phyloP scores from a whole-genome alignment of 2,329 filamentous ascomycete species.

The Truncatella angustata region DNA sequence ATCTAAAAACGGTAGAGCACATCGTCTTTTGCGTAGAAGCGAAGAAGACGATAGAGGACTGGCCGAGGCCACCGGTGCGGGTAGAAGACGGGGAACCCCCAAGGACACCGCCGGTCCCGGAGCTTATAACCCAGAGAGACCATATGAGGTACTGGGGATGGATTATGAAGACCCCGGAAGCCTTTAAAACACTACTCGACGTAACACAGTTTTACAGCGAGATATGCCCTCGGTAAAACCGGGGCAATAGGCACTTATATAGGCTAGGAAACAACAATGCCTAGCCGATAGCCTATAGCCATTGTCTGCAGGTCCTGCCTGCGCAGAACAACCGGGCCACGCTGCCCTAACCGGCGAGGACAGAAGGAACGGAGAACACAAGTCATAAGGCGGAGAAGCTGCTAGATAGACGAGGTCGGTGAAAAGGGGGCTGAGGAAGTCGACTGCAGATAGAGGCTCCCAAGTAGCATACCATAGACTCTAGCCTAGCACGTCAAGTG shows the following conservation, averaged over 20 bases:
- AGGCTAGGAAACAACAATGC: not conserved
- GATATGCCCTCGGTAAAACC: not conserved
- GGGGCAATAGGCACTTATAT: not conserved
- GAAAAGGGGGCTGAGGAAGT: conserved; percentile 2
- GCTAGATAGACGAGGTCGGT: conserved; percentile 1
- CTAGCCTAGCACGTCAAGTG: conserved; percentile 8
- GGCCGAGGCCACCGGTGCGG: not conserved
- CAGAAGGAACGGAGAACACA: conserved; percentile 2
- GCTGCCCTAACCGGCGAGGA: conserved; percentile 1
- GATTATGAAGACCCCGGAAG: conserved; percentile 1
- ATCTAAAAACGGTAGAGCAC: not conserved
- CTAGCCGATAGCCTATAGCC: not conserved
- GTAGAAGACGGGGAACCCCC: not conserved
- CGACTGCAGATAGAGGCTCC: conserved; percentile 5
- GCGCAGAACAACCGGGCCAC: not conserved
- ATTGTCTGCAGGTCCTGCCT: not conserved
- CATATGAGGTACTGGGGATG: not conserved
- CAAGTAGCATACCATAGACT: conserved; percentile 1
- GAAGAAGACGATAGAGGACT: not conserved
- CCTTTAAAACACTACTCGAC: not conserved
- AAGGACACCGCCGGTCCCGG: not conserved
- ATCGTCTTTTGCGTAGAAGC: not conserved
- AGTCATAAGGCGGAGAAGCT: conserved; percentile 3
- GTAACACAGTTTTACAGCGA: not conserved
- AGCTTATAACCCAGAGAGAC: not conserved